Base-by-base conservation (phyloP, 202 grass and related monocot genomes). In the Miscanthus sacchariflorus region DNA sequence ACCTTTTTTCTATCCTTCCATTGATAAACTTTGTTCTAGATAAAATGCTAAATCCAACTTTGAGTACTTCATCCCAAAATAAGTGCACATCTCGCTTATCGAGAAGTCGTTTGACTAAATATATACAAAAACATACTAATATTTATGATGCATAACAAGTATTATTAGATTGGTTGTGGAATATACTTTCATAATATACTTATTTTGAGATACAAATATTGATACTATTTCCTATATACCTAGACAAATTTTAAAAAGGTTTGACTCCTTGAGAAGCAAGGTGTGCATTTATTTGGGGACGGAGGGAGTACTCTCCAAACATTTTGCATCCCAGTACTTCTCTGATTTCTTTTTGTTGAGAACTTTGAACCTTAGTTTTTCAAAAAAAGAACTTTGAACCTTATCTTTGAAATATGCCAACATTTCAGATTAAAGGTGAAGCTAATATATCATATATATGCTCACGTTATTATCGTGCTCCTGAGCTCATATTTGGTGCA, bases 391-490 rank as follows among this genome's bases (percentile, higher is more conserved):
- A n/a, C n/a, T n/a, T n/a, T n/a, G 58, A 65, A 87, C 28, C 52
- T 28, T 73, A 33, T 70, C 4, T 59, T 46, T 81, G n/a, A 68
- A 74, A 42, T 24, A 58, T 36, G 25, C 17, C 18, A 73, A 78
- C 79, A 81, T 61, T 43, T 65, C 80, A 95, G 93, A 83, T 95
- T n/a, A 90, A 86, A 86, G 93, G 90, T 49, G 93, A 95, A 78
- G 85, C 90, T 24, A 95, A 95, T 82, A 95, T 95, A 90, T 95
- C 93, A 3, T 95, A 95, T 74, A 95, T 95, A 81, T 95, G 93
- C 52, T 95, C 93, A 1, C 81, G 86, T 54, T 95, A 95, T 46
- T 95, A 95, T 72, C 88, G 90, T 79, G 93, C 88, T 43, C 93
- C 90, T 2, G 93, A 95, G 79, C 89, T 95, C 46, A 95, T 95